Base-by-base conservation (phyloP, 768 basidiomycete genomes). In the Boletellus ananiceps region DNA sequence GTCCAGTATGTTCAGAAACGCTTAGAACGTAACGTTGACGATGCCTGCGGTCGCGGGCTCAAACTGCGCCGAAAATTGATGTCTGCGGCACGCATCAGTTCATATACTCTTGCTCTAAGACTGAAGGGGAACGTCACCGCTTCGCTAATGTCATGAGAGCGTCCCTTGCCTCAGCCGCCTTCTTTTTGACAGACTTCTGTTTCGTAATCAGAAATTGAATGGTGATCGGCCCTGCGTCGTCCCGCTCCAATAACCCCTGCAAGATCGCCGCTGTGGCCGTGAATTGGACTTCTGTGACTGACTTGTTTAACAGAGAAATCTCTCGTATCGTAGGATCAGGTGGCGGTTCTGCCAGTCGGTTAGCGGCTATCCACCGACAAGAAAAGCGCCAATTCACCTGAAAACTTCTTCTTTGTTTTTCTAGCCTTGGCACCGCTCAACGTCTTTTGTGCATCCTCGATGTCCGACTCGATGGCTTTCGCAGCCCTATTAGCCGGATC, bases 11-110 rank as follows among this genome's bases (percentile, higher is more conserved):
- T 43, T 19, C 3, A 49, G n/a, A 44, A 51, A 51, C 31, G 19
- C 4, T 51, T 49, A 62, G 49, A 62, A 62, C 5, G 49, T 61
- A 32, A 69, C 44, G 12, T 54, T 49, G 51, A 57, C 12, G 18
- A 50, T 45, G n/a, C 56, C 56, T 25, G 54, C 47, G 13, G 40
- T 42, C 3, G 0, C 0, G 23, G 23, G 4, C 9, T 58, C 49
- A 7, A 0, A 25, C 29, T 12, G 44, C 8, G 6, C 0, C 19
- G 9, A 1, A n/a, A 67, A 65, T 23, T 56, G 18, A 41, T 68
- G 49, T 32, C 64, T 66, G 37, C 5, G 16, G 33, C 49, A 8
- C 13, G n/a, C 3, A 23, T 63, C 34, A 66, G 52, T 23, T n/a
- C 8, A 23, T n/a, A 5, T 19, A 5, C 8, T 23, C 8, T 15